Conservation (phyloP, 2,329 filamentous ascomycete genomes). For the Cryoendolithus antarcticus region DNA sequence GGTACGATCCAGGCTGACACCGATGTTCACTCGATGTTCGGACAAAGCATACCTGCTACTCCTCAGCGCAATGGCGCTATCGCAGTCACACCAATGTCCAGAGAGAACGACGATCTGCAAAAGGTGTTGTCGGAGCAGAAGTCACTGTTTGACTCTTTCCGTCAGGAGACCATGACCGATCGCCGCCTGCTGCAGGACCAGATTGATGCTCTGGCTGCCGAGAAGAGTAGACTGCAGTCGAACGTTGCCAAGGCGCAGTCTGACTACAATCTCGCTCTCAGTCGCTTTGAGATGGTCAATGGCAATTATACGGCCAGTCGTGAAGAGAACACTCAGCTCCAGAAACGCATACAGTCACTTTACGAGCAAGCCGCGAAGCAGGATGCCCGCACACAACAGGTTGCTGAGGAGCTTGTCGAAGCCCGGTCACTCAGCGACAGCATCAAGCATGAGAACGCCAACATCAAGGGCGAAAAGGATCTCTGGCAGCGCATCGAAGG, state of each 20-base stretch:
- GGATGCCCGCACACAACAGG: conserved; percentile 79
- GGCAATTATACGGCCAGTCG: conserved; percentile 76
- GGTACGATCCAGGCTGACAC: conserved; percentile 46
- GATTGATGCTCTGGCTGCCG: conserved; percentile 64
- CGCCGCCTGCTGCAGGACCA: conserved; percentile 74
- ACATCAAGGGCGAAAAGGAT: conserved; percentile 88
- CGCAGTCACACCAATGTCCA: conserved; percentile 37
- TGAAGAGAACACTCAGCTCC: conserved; percentile 71
- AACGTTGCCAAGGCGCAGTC: conserved; percentile 71
- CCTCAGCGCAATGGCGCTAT: conserved; percentile 28
- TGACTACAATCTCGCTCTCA: conserved; percentile 67
- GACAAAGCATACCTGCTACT: conserved; percentile 47
- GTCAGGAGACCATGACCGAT: conserved; percentile 72
- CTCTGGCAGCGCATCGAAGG: conserved; percentile 90
- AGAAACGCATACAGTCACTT: conserved; percentile 65
- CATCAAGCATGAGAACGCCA: conserved; percentile 78
- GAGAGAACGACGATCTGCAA: conserved; percentile 56
- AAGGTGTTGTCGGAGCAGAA: conserved; percentile 79
- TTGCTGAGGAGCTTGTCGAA: conserved; percentile 85
- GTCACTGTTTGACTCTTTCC: conserved; percentile 76
- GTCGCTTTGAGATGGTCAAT: conserved; percentile 81
- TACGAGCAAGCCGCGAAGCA: conserved; percentile 80
- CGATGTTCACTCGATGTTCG: conserved; percentile 58
- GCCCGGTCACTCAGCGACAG: conserved; percentile 70
- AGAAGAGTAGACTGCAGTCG: conserved; percentile 70